A percentile compares a stretch with the other conserved stretches of the same genome.
These are phyloP conservation scores for Ganoderma lingzhi DNA, from an alignment of 1,284 basidiomycete species.

Conservation along the genomic window DNA sequence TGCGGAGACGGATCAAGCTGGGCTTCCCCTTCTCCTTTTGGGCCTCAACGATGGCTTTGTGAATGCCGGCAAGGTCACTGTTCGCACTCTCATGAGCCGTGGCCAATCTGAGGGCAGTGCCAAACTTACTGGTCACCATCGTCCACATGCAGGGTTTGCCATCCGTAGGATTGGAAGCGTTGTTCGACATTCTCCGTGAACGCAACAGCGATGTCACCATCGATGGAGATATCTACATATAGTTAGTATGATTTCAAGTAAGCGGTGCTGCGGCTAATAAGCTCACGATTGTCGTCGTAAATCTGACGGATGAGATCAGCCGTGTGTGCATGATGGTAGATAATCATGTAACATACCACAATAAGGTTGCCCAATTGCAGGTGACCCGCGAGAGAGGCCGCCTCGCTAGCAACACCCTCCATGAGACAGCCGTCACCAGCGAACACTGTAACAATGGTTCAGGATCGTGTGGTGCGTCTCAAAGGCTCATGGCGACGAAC, in stretches of 20 bases:
- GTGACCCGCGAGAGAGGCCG: constrained; percentile 92
- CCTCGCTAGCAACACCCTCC: constrained; percentile 94
- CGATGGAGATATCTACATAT: constrained; percentile 89
- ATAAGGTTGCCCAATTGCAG: constrained; percentile 93
- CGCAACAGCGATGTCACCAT: constrained; percentile 90
- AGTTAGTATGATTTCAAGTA: constrained; percentile 24
- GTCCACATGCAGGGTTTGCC: constrained; percentile 90
- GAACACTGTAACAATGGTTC: constrained; percentile 64
- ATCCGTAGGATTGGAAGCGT: constrained; percentile 91
- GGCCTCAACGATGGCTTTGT: constrained; percentile 83
- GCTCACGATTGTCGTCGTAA: constrained; percentile 90
- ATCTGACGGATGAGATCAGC: constrained; percentile 53
- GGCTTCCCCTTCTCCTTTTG: constrained; percentile 84
- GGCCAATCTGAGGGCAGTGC: background rate
- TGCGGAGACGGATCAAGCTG: constrained; percentile 86
- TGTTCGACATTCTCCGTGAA: constrained; percentile 95
- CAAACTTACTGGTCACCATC: constrained; percentile 79
- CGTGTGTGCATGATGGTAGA: background rate
- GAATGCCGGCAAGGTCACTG: constrained; percentile 84
- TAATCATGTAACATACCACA: constrained; percentile 55
- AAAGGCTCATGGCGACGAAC: constrained; percentile 46
- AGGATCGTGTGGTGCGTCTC: constrained; percentile 9
- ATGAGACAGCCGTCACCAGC: constrained; percentile 95
- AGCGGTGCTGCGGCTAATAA: constrained; percentile 3
- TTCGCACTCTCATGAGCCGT: constrained; percentile 12